Evolutionary conservation across 2,329 filamentous ascomycete species (phyloP).

Genomic region (Elsinoe necatrix): DNA sequence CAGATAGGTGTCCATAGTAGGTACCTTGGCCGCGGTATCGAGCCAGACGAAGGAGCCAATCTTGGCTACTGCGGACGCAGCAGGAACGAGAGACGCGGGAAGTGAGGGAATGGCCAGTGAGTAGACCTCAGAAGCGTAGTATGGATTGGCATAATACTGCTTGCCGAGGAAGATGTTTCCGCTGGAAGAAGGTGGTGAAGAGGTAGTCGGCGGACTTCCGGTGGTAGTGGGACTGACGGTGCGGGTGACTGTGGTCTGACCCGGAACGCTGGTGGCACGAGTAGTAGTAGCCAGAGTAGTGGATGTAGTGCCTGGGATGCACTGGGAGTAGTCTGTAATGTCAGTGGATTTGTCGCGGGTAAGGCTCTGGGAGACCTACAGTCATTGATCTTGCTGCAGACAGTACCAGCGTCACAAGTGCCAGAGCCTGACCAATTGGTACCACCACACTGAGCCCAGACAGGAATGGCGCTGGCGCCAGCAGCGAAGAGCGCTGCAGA

Average conservation of each 20-base stretch:
- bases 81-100: constrained; percentile 46
- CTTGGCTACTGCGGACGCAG: constrained; percentile 41
- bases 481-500: constrained; percentile 16
- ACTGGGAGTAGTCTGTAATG: constrained; percentile 23
- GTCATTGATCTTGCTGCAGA: constrained; percentile 20
- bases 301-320: constrained; percentile 21
- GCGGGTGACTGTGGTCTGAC: constrained; percentile 17
- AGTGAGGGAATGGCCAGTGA: constrained; percentile 54
- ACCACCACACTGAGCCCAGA: constrained; percentile 19
- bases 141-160: constrained; percentile 44
- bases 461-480: constrained; percentile 18
- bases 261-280: not conserved
- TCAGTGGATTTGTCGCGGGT: not conserved
- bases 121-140: constrained; percentile 46
- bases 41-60: constrained; percentile 48
- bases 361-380: constrained; percentile 14
- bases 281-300: constrained; percentile 23
- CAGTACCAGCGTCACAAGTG: constrained; percentile 20
- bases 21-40: constrained; percentile 43
- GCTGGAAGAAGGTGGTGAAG: not conserved
- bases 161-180: constrained; percentile 47
- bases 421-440: constrained; percentile 18
- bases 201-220: constrained; percentile 13
- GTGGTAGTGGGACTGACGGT: constrained; percentile 16
- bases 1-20: constrained; percentile 41